phyloP scores from a whole-genome alignment of 768 basidiomycete genomes.

The Naematelia encephala region DNA sequence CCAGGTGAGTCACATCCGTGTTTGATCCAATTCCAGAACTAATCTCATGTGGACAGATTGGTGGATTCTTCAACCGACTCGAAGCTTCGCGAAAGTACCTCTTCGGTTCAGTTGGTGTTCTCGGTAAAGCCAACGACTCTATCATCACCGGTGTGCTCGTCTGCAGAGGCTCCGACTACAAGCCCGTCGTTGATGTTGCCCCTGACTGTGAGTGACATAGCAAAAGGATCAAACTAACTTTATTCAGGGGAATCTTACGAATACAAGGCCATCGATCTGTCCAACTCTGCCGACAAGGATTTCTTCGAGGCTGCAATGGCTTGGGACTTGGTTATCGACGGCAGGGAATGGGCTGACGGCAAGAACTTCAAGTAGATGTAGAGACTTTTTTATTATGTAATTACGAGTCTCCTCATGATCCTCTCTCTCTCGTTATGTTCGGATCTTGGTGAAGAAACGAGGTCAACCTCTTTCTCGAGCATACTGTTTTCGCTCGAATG shows the following conservation, averaged over 20 bases:
- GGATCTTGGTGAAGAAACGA: no score
- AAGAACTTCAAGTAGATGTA: conserved; percentile 50
- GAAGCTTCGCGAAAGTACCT: conserved; percentile 96
- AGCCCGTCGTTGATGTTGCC: conserved; percentile 45
- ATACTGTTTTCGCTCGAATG: no score
- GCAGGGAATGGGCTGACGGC: conserved; percentile 79
- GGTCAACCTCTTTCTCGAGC: no score
- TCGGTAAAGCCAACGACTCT: conserved; percentile 73
- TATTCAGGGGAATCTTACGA: conserved; percentile 79
- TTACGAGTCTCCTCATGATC: neutral
- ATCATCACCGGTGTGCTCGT: conserved; percentile 79
- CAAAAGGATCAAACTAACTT: neutral
- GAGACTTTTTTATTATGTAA: neutral
- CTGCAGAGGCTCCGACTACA: conserved; percentile 63
- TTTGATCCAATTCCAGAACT: neutral
- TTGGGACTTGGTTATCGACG: conserved; percentile 87
- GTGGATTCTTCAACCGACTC: conserved; percentile 93
- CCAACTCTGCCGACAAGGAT: conserved; percentile 69
- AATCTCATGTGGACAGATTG: conserved; percentile 56
- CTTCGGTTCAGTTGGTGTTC: conserved; percentile 88
- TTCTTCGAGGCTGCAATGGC: conserved; percentile 91
- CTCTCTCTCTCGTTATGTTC: no score
- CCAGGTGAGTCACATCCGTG: conserved; percentile 50
- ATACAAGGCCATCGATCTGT: conserved; percentile 73
- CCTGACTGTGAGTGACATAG: conserved; percentile 38